Percentiles rank a stretch among this genome's conserved stretches.
Evolutionary conservation across 306 rosid genomes (phyloP).

Genomic region (Crataegus laevigata): DNA sequence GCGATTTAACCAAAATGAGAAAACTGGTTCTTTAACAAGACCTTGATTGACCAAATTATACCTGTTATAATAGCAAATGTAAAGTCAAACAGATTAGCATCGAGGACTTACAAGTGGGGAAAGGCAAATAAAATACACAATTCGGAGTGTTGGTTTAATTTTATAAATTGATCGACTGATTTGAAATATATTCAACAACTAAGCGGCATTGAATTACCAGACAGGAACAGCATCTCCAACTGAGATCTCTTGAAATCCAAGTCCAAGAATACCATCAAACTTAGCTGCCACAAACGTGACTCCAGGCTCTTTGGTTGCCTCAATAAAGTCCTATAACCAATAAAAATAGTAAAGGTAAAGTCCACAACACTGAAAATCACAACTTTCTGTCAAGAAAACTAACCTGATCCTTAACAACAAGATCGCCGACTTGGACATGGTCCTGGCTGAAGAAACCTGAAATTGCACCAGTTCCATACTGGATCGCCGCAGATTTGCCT

Average conservation of each 20-base stretch:
- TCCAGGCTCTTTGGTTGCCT: constrained; percentile 51
- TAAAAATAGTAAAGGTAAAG: background rate
- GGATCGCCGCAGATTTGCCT: constrained; percentile 43
- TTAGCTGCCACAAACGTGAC: constrained; percentile 35
- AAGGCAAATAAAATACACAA: background rate
- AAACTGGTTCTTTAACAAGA: constrained; percentile 41
- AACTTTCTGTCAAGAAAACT: background rate
- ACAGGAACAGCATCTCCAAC: constrained; percentile 40
- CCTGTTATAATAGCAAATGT: constrained; percentile 22
- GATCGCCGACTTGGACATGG: constrained; percentile 38
- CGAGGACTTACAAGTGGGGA: background rate
- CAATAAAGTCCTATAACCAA: constrained; percentile 38
- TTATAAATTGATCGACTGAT: background rate
- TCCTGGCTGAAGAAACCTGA: constrained; percentile 45
- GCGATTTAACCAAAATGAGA: constrained; percentile 52
- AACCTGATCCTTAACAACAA: constrained; percentile 41
- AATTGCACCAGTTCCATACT: constrained; percentile 51
- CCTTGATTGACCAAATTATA: constrained; percentile 43
- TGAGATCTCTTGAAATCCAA: constrained; percentile 41
- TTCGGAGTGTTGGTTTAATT: background rate
- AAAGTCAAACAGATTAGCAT: background rate
- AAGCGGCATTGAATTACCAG: constrained; percentile 28
- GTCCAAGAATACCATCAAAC: constrained; percentile 45
- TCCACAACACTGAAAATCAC: background rate
- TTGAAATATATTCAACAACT: background rate